A percentile compares a stretch with the other conserved stretches of the same genome.
Evolutionary conservation across 176 grass and related monocot genomes (phyloP).

Genomic region (Saccharum officinarum): DNA sequence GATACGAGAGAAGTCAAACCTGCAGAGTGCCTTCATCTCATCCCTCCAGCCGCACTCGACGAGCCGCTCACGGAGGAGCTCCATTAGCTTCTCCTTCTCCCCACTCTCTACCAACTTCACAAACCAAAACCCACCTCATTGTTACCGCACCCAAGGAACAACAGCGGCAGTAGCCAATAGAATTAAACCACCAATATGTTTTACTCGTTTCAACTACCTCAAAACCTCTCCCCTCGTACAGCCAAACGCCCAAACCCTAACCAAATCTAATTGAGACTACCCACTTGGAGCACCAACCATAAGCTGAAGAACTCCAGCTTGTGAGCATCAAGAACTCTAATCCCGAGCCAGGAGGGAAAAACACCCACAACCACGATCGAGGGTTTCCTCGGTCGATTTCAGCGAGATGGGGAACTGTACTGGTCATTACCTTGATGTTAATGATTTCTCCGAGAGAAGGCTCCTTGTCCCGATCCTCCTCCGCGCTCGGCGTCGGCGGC

Average conservation of each 20-base stretch:
- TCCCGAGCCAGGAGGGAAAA: not conserved
- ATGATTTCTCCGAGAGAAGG: constrained; percentile 78
- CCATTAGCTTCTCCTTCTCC: constrained; percentile 97
- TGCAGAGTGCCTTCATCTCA: constrained; percentile 98
- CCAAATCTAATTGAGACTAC: constrained; percentile 18
- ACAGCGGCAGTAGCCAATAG: not conserved
- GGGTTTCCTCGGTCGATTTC: not conserved
- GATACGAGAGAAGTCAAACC: constrained; percentile 50
- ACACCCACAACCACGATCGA: not conserved
- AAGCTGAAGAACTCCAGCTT: not conserved
- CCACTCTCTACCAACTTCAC: constrained; percentile 97
- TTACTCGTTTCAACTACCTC: not conserved
- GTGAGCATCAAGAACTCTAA: not conserved
- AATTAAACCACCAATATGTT: not conserved
- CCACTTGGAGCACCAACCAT: not conserved
- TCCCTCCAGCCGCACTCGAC: constrained; percentile 97
- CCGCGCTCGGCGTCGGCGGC: constrained; percentile 75
- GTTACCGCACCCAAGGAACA: constrained; percentile 21
- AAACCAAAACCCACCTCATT: constrained; percentile 39
- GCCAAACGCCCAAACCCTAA: constrained; percentile 50
- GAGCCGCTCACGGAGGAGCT: constrained; percentile 91
- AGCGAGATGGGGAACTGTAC: not conserved
- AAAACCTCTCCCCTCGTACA: not conserved
- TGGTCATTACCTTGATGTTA: constrained; percentile 77
- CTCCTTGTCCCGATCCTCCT: constrained; percentile 68